Conservation (phyloP, 331 rosid species). For the Telfairia occidentalis region DNA sequence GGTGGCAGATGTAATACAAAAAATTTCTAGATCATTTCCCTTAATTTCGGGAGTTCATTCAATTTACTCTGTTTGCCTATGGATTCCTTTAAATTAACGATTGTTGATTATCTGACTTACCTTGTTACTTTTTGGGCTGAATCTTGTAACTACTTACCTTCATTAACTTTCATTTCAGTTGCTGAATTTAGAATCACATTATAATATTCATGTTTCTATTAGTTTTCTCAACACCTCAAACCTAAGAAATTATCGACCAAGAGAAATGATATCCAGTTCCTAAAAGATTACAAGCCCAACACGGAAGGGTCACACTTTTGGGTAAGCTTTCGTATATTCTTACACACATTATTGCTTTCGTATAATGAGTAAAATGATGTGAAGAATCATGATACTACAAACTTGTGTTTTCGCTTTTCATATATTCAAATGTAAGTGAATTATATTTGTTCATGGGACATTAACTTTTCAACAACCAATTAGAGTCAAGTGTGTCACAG, state of each 20-base stretch:
- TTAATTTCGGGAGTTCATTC: neutral
- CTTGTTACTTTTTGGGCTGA: neutral
- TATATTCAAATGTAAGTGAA: neutral
- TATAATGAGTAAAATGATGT: neutral
- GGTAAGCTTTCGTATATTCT: neutral
- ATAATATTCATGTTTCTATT: neutral
- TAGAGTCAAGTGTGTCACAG: neutral
- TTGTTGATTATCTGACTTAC: neutral
- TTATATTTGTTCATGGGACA: neutral
- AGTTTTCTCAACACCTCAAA: neutral
- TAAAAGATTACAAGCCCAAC: neutral
- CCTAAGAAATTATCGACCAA: neutral
- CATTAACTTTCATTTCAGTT: neutral
- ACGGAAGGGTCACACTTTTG: neutral
- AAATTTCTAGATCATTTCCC: neutral
- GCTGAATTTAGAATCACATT: neutral
- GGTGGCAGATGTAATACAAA: constrained; percentile 14
- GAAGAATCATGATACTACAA: neutral
- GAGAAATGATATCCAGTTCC: neutral
- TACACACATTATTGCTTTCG: neutral
- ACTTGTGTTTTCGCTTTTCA: neutral
- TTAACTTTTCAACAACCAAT: neutral
- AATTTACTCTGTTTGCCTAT: neutral
- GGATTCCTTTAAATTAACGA: neutral
- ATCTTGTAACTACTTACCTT: neutral